A percentile compares a stretch with the other conserved stretches of the same genome.
Conservation (phyloP, 352 stramenopile genomes). For the Pythium aquatile region DNA sequence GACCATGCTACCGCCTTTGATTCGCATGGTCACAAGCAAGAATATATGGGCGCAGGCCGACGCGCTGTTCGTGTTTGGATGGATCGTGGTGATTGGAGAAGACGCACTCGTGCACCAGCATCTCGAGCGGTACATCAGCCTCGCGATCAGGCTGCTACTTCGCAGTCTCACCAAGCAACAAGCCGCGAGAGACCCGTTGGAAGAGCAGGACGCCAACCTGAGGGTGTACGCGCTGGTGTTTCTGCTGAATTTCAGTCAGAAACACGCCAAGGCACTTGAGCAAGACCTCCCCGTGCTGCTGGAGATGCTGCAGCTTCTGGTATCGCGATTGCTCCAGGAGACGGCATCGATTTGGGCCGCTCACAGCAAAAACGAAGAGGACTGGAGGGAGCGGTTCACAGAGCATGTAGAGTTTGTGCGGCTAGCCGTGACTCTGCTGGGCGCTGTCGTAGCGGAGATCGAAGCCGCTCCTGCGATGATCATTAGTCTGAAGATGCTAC, state of each 20-base stretch:
- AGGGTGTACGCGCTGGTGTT: slow-evolving; percentile 70
- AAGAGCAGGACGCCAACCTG: slow-evolving; percentile 60
- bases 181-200: slow-evolving; percentile 15
- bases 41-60: slow-evolving; percentile 79
- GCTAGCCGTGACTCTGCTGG: slow-evolving; percentile 50
- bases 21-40: slow-evolving; percentile 61
- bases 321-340: slow-evolving; percentile 31
- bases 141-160: slow-evolving; percentile 43
- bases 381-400: slow-evolving; percentile 11
- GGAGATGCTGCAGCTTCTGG: slow-evolving; percentile 38
- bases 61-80: slow-evolving; percentile 72
- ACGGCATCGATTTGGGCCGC: slow-evolving; percentile 4
- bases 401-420: slow-evolving; percentile 65
- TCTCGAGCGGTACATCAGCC: slow-evolving; percentile 42
- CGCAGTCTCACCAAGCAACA: slow-evolving; percentile 32
- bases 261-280: slow-evolving; percentile 38
- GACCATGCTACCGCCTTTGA: slow-evolving; percentile 35
- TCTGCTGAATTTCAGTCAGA: slow-evolving; percentile 72
- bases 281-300: slow-evolving; percentile 30
- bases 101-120: slow-evolving; percentile 35
- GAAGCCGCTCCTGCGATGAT: slow-evolving; percentile 24
- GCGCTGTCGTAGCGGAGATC: slow-evolving; percentile 47
- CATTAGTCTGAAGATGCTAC: slow-evolving; percentile 42
- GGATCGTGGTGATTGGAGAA: slow-evolving; percentile 70
- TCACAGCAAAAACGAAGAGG: background rate